phyloP scores from a whole-genome alignment of 2,329 filamentous ascomycete species.

The Xylariaceae sp. region DNA sequence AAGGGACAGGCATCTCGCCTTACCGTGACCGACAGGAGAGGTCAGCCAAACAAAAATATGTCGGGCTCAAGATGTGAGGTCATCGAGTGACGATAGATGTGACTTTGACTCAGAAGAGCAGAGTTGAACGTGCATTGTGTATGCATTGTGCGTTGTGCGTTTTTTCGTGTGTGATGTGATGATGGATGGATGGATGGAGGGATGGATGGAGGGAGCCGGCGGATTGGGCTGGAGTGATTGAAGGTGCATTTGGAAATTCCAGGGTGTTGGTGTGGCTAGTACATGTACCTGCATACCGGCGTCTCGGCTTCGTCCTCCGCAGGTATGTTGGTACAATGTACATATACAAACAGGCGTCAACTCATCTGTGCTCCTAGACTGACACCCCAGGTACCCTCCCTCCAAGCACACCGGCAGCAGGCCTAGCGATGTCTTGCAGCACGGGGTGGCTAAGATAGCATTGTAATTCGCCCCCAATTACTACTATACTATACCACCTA shows the following conservation, averaged over 20 bases:
- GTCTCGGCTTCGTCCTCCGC: constrained; percentile 37
- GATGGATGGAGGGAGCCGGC: constrained; percentile 8
- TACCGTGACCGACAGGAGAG: background rate
- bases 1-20: background rate
- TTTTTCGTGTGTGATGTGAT: constrained; percentile 4
- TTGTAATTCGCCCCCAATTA: constrained; percentile 2
- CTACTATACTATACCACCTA: too few relatives aligned
- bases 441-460: constrained; percentile 25
- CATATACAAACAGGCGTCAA: constrained; percentile 1
- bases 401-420: constrained; percentile 13
- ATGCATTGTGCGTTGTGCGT: background rate
- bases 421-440: constrained; percentile 31
- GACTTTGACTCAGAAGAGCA: background rate
- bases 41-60: background rate
- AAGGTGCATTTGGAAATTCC: constrained; percentile 20
- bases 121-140: background rate
- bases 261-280: constrained; percentile 24
- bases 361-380: constrained; percentile 18
- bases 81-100: background rate
- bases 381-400: too few relatives aligned
- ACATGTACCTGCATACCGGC: constrained; percentile 40
- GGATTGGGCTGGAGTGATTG: constrained; percentile 9
- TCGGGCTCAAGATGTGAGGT: background rate
- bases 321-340: constrained; percentile 29
- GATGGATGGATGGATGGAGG: too few relatives aligned